phyloP scores from a whole-genome alignment of 2,329 filamentous ascomycete species.

The Pyrenochaeta sp. region DNA sequence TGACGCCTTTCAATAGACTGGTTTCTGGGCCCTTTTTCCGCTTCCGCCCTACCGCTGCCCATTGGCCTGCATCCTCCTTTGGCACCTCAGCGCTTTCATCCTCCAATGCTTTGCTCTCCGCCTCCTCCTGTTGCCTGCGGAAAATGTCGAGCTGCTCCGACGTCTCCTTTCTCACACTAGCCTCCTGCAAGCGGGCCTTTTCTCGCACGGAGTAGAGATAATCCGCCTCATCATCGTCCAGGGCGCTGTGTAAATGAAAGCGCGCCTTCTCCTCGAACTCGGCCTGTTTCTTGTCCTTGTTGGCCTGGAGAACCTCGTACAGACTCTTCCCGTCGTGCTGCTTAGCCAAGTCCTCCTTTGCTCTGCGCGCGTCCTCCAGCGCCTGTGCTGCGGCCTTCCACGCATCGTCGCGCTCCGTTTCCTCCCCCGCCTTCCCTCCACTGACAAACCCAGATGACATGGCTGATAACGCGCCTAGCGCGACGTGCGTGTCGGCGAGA shows the following conservation, averaged over 20 bases:
- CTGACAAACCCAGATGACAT: conserved; percentile 61
- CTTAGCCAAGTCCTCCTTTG: conserved; percentile 61
- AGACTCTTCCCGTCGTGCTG: conserved; percentile 67
- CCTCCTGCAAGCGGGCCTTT: conserved; percentile 64
- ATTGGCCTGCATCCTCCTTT: conserved; percentile 55
- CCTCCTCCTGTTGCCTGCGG: conserved; percentile 65
- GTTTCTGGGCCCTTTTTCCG: conserved; percentile 56
- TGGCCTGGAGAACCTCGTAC: conserved; percentile 79
- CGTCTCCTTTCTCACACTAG: conserved; percentile 64
- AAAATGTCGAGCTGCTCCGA: conserved; percentile 66
- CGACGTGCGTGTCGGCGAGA: no score
- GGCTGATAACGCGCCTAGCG: conserved; percentile 17
- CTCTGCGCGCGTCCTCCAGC: conserved; percentile 66
- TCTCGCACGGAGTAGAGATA: conserved; percentile 71
- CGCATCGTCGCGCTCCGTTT: conserved; percentile 57
- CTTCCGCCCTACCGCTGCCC: conserved; percentile 60
- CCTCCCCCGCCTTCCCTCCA: conserved; percentile 56
- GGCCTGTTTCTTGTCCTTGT: conserved; percentile 87
- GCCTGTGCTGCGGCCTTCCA: conserved; percentile 72
- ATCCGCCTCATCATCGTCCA: conserved; percentile 81
- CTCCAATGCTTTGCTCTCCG: conserved; percentile 58
- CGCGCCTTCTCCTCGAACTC: conserved; percentile 77
- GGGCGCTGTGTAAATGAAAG: conserved; percentile 77
- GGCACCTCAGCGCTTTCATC: conserved; percentile 46
- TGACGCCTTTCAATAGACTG: conserved; percentile 51